A percentile compares a stretch with the other conserved stretches of the same genome.
These are phyloP conservation scores for Pythium sukuiense DNA, from an alignment of 352 stramenopile genomes.

Conservation along the genomic window DNA sequence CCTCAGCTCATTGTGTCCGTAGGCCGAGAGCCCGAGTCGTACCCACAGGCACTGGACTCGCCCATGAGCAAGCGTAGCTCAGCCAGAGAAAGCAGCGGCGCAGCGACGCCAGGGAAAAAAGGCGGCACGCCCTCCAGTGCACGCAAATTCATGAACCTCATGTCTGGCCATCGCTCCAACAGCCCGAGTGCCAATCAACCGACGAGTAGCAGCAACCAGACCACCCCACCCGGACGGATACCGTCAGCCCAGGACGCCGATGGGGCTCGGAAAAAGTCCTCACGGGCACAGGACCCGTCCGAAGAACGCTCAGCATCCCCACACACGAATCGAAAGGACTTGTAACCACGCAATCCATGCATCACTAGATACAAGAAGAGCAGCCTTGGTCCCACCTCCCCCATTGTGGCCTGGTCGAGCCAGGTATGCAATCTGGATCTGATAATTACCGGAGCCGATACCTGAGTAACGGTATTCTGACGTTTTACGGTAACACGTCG, in stretches of 20 bases:
- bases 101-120: conserved; percentile 16
- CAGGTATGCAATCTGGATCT: too few relatives aligned
- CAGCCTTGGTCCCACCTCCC: too few relatives aligned
- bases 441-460: too few relatives aligned
- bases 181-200: conserved; percentile 14
- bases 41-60: conserved; percentile 3
- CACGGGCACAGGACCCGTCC: conserved; percentile 1
- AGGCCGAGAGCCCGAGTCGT: not conserved
- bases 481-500: not conserved
- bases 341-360: conserved; percentile 2
- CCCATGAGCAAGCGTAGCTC: not conserved
- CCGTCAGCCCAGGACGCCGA: not conserved
- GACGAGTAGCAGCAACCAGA: not conserved
- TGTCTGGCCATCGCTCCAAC: conserved; percentile 10
- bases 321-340: not conserved
- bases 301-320: conserved; percentile 13
- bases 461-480: not conserved
- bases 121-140: conserved; percentile 6
- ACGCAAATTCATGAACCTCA: conserved; percentile 26
- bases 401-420: too few relatives aligned
- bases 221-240: not conserved
- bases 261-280: not conserved
- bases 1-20: conserved; percentile 13
- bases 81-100: not conserved
- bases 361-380: not conserved